phyloP scores from a whole-genome alignment of 345 rosid species.

The Euphorbia tirucalli region DNA sequence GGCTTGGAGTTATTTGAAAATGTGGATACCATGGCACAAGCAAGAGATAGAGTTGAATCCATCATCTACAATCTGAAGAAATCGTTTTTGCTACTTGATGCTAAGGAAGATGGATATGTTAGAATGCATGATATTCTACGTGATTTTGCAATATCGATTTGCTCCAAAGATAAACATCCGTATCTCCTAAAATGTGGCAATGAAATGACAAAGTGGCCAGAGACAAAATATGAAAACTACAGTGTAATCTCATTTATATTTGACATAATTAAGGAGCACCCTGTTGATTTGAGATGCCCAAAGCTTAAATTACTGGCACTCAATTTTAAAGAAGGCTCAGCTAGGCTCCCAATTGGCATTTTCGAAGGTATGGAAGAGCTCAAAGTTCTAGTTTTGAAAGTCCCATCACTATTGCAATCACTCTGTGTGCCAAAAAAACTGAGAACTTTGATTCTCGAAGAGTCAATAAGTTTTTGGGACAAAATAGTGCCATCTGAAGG shows the following conservation, averaged over 20 bases:
- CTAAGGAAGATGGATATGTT: background rate
- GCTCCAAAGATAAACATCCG: background rate
- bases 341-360: constrained; percentile 5
- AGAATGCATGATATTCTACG: background rate
- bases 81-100: background rate
- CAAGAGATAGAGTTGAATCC: background rate
- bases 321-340: rapidly evolving
- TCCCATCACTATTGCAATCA: constrained; percentile 16
- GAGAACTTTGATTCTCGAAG: constrained; percentile 1
- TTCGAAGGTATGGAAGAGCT: constrained; percentile 21
- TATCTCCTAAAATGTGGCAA: background rate
- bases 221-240: background rate
- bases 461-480: background rate
- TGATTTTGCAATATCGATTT: background rate
- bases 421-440: constrained; percentile 4
- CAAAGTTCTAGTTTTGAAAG: constrained; percentile 17
- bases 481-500: background rate
- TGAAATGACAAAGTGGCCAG: background rate
- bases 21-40: background rate
- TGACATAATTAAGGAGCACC: background rate
- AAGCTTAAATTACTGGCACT: constrained; percentile 6
- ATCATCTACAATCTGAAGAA: background rate
- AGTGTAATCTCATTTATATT: background rate
- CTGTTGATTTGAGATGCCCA: constrained; percentile 15
- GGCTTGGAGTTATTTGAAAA: constrained; percentile 12